Evolutionary conservation across 176 grass and related monocot genomes (phyloP), one percentile per base, ranked within the genome.

Genomic region (Paspalum vaginatum): DNA sequence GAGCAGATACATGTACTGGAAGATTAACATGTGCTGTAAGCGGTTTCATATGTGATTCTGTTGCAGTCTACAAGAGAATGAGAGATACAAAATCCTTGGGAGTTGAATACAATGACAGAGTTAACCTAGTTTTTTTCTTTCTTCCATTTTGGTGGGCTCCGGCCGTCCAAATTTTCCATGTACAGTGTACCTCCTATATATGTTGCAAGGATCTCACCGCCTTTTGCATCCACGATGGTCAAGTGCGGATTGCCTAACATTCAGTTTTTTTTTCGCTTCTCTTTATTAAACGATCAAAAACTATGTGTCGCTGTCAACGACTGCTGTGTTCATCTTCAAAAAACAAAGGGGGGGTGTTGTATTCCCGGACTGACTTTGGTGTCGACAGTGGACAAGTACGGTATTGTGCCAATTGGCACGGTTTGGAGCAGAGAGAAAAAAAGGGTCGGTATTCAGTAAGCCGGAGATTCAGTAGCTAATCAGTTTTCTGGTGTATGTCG

Each of bases 1-100:
- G 65, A 69, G 16, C 26, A 12, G 25, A 61, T 2, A 22, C 42
- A 70, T 49, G 46, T 27, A 70, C 25, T 8, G 25, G 40, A 68
- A 75, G 68, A 66, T 25, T 46, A 14, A 65, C 48, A 67, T 85
- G 78, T 81, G 65, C 41, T 55, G 65, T 56, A 53, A 72, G 71
- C 72, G 66, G 49, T 74, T 89, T 82, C 26, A n/a, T 51, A 13
- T 26, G 48, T 67, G 70, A 49, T 82, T 85, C 63, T 89, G 66
- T 77, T 73, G 58, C 83, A 78, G 42, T 13, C 66, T 11, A 65
- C 72, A 57, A 68, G 50, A 63, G 27, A 85, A 77, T 40, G 69
- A 61, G 49, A 54, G 47, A 80, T 76, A 65, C 49, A 81, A 47
- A n/a, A 58, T 38, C 16, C 46, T 81, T 54, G 25, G 27, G 71